phyloP scores from a whole-genome alignment of 768 basidiomycete species.

The Lanmaoa rubissima region DNA sequence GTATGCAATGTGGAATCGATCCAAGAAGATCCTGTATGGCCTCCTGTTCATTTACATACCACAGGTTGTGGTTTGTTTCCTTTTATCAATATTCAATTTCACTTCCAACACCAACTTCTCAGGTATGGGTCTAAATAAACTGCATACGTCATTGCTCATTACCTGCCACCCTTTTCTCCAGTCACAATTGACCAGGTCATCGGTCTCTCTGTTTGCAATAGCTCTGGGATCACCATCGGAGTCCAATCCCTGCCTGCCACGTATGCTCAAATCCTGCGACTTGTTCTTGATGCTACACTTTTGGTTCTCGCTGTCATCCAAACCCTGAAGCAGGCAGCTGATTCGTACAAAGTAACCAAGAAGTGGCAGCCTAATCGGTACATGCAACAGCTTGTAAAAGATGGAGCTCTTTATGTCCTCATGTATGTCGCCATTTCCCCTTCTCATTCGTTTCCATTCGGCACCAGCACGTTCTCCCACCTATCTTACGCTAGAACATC shows the following conservation, averaged over 20 bases:
- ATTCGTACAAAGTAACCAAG: constrained; percentile 4
- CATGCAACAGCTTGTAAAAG: background rate
- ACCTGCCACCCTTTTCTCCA: background rate
- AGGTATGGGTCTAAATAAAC: background rate
- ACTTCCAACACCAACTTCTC: background rate
- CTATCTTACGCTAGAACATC: background rate
- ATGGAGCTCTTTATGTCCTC: constrained; percentile 5
- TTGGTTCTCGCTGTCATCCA: background rate
- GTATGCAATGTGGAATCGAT: background rate
- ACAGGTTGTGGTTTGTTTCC: too few species aligned
- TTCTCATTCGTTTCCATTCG: background rate
- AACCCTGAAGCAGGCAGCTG: background rate
- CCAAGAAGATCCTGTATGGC: background rate
- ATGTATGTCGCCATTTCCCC: background rate
- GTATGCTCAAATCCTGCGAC: too few species aligned
- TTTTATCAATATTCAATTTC: background rate
- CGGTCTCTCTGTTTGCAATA: background rate
- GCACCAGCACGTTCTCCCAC: background rate
- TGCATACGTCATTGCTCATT: background rate
- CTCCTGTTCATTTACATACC: background rate
- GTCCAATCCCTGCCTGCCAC: too few species aligned
- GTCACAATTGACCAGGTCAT: background rate
- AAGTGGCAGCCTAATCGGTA: constrained; percentile 11
- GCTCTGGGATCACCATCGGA: background rate
- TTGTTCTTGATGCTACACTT: background rate